Evolutionary conservation across 1,284 basidiomycete genomes (phyloP), one percentile per base, ranked within the genome.

Genomic region (Clitocybe nebularis): DNA sequence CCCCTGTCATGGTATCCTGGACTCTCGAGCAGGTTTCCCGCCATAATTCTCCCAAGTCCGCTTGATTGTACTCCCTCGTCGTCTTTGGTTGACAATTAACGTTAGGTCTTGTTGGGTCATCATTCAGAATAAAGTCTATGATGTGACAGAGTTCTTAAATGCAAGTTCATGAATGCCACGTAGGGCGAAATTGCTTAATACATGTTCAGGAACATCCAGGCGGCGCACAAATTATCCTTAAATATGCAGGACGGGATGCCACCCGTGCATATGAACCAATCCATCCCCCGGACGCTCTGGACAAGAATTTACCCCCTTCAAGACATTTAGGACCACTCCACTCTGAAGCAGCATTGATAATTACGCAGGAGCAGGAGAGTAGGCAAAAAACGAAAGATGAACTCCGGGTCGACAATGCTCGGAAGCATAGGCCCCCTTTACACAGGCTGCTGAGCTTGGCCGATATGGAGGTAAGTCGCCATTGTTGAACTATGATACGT

Each of bases 21-120:
- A 60, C 68, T 14, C 64, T 70, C 28, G 55, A 63, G 19, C 62
- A 71, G 54, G 66, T 69, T 13, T 70, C 77, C 20, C 59, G 72
- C 42, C 81, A 86, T 57, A 78, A 75, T 51, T 69, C 70, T 11
- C 30, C 60, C 14, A 59, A 67, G 82, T 82, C 48, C 30, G 52
- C 46, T 43, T 21, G 14, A 19, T 22, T 22, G 16, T 39, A 29
- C 25, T 19, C 16, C 23, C 25, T 20, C 42, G 2, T 14, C 32
- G 16, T 35, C 19, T 16, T 5, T 21, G 44, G 34, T 54, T 48
- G 36, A 40, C 37, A 16, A 34, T 36, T 37, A 9, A 23, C n/a
- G n/a, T 26, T 44, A 84, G 82, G 35, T 84, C 81, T n/a, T 91
- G 89, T 62, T 94, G 91, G 93, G 85, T 95, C 48, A 82, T 94